A percentile compares a stretch with the other conserved stretches of the same genome.
phyloP scores from a whole-genome alignment of 139 green algal genomes.

The Closterium sp. region DNA sequence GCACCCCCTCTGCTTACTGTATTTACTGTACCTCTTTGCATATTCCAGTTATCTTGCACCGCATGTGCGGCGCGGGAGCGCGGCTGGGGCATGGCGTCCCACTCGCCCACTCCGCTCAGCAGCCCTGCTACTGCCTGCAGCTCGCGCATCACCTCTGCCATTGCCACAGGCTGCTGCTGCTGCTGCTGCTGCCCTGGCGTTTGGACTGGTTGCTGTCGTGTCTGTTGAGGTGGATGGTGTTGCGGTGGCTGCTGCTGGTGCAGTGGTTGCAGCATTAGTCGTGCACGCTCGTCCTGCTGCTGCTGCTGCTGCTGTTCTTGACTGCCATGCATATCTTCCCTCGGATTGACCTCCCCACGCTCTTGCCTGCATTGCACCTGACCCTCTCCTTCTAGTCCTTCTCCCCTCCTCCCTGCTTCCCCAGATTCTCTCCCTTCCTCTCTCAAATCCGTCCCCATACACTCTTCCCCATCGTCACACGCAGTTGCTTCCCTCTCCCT shows the following conservation, averaged over 20 bases:
- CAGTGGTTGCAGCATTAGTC: background rate
- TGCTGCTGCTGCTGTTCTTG: background rate
- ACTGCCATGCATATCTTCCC: too few species aligned
- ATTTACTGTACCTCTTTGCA: background rate
- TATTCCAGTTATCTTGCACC: background rate
- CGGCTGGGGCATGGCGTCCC: background rate
- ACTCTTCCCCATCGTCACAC: too few species aligned
- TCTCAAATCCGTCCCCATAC: too few species aligned
- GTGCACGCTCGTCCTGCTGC: background rate
- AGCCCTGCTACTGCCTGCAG: background rate
- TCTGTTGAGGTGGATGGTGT: background rate
- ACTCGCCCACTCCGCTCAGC: background rate
- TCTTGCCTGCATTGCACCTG: background rate
- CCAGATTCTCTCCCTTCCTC: too few species aligned
- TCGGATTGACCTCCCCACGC: too few species aligned
- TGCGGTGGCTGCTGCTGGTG: background rate
- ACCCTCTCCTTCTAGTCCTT: background rate
- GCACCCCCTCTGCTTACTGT: background rate
- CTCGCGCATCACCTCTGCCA: background rate
- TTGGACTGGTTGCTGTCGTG: background rate
- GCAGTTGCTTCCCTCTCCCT: too few species aligned
- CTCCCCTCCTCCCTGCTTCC: too few species aligned
- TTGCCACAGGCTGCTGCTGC: background rate
- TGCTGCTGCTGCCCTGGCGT: background rate
- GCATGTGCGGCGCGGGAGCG: background rate